Evolutionary conservation across 1,139 yeast species (phyloP), one percentile per base, ranked within the genome.

Genomic region (Suhomyces panamericanus): DNA sequence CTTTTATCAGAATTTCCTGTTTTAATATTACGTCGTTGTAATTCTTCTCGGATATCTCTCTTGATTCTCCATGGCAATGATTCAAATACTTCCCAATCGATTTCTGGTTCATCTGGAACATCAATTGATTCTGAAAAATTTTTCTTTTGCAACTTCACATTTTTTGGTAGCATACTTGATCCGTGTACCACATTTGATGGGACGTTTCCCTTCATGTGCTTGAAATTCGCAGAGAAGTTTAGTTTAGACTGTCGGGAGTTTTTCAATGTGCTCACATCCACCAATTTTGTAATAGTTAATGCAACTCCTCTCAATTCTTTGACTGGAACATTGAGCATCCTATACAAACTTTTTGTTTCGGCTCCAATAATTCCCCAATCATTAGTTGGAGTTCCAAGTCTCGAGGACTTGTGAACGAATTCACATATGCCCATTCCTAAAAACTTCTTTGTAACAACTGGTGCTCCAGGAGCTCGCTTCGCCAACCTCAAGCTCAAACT

Each of bases 371-470:
- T 62, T 0, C 87, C 87, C 56, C 73, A 57, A 41, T 84, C 87
- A 55, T 80, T 74, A 0, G 95, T 83, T 1, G 85, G 73, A 0
- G 78, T 63, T 0, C 90, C 90, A n/a, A 89, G 58, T 37, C 73
- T 70, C 2, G 85, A 70, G 2, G 85, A 70, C 54, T 81, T 83
- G 42, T 82, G 80, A 16, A 76, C 64, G 34, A 83, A 72, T 41
- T 83, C 88, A 62, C 96, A 89, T 14, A 61, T 58, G 0, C 99
- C 98, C 80, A 86, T 81, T 0, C 99, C 99, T 56, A 93, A 55
- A 61, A 70, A 84, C 57, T 93, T 93, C 1, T 87, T 78, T 0
- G 97, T 88, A 13, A 80, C 79, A 1, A 82, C 59, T 0, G 95
- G 90, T 0, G 95, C 95, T 47, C 72, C 73, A 0, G 70, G 66